Evolutionary conservation across 129 eudicot species (phyloP).

Genomic region (carrot (Daucus carota)): DH1_v3.0 NC_030381.2:40529501-40530000

Average conservation of each 20-base stretch:
- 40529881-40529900: not conserved
- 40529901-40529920: not conserved
- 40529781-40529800: not conserved
- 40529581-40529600: not conserved
- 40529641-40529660: conserved; percentile 58
- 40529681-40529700: conserved; percentile 63
- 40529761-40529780: not conserved
- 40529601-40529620: not conserved
- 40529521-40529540: not conserved
- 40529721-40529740: not conserved
- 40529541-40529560: not conserved
- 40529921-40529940: not conserved
- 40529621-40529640: conserved; percentile 34
- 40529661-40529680: conserved; percentile 47
- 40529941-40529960: not conserved
- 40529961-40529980: not conserved
- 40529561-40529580: not conserved
- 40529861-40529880: not conserved
- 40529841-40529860: not conserved
- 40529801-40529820: not conserved
- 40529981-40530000: not conserved
- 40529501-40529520: not conserved
- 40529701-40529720: conserved; percentile 31
- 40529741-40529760: conserved; percentile 34
- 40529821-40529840: not conserved